Percentiles rank a stretch among this genome's conserved stretches.
These are phyloP conservation scores for Globisporangium spiculum DNA, from an alignment of 352 stramenopile species.

Conservation along the genomic window DNA sequence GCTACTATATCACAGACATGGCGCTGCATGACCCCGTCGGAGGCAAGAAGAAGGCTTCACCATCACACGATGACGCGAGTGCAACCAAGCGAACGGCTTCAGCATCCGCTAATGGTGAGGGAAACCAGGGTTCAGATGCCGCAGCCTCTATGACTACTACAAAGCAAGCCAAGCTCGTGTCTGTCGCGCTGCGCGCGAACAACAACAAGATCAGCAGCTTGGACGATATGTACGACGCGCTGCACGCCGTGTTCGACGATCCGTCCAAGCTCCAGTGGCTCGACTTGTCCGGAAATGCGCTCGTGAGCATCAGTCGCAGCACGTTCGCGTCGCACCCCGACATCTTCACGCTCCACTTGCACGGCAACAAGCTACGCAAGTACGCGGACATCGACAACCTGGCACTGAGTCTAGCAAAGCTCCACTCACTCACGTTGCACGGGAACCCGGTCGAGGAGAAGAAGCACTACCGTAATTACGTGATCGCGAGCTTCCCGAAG, in stretches of 20 bases:
- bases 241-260: constrained; percentile 47
- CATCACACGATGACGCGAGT: background rate
- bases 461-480: constrained; percentile 86
- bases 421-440: constrained; percentile 73
- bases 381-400: constrained; percentile 66
- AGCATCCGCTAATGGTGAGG: background rate
- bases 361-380: constrained; percentile 62
- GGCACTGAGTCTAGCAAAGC: constrained; percentile 35
- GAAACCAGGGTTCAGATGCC: constrained; percentile 15
- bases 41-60: constrained; percentile 45
- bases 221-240: constrained; percentile 50
- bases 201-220: constrained; percentile 61
- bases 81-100: background rate
- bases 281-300: constrained; percentile 55
- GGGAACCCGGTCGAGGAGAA: constrained; percentile 85
- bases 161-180: background rate
- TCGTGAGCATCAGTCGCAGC: constrained; percentile 31
- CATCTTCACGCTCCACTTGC: constrained; percentile 69
- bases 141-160: background rate
- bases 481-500: constrained; percentile 61
- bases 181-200: constrained; percentile 55
- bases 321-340: constrained; percentile 46
- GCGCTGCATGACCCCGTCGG: constrained; percentile 50
- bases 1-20: constrained; percentile 30
- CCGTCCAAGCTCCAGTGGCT: constrained; percentile 55